These are phyloP conservation scores for Xylariaceae sp. DNA, from an alignment of 2,329 filamentous ascomycete species.

Conservation along the genomic window DNA sequence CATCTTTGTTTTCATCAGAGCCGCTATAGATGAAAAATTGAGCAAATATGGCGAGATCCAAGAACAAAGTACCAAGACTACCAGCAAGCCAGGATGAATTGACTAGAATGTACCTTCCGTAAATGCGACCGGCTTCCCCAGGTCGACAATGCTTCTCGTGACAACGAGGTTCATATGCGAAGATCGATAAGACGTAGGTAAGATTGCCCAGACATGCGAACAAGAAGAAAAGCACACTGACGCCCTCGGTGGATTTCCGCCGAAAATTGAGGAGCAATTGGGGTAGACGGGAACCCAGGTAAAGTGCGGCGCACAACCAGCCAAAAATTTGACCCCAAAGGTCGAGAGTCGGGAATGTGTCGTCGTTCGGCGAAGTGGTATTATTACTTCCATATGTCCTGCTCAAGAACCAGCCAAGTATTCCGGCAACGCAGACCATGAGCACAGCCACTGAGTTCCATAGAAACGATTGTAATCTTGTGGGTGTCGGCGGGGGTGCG, in stretches of 20 bases:
- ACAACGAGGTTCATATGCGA: constrained; percentile 81
- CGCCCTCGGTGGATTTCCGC: constrained; percentile 87
- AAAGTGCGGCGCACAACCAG: constrained; percentile 84
- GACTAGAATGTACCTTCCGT: constrained; percentile 78
- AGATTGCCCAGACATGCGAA: constrained; percentile 95
- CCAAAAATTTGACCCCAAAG: constrained; percentile 84
- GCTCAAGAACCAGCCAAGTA: constrained; percentile 81
- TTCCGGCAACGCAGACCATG: constrained; percentile 78
- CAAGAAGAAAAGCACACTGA: constrained; percentile 91
- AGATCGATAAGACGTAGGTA: constrained; percentile 87
- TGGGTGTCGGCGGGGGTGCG: constrained; percentile 44
- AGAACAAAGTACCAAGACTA: constrained; percentile 77
- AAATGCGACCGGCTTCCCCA: constrained; percentile 64
- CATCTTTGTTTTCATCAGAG: constrained; percentile 20
- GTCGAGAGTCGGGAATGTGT: constrained; percentile 61
- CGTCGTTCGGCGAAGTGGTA: constrained; percentile 35
- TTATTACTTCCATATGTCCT: constrained; percentile 40
- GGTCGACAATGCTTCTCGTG: constrained; percentile 49
- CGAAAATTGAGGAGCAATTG: constrained; percentile 90
- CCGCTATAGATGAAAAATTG: constrained; percentile 85
- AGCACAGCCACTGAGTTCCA: constrained; percentile 75
- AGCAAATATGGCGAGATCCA: constrained; percentile 82
- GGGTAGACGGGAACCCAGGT: constrained; percentile 83
- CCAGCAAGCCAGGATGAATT: constrained; percentile 90
- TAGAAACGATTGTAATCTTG: constrained; percentile 52